Evolutionary conservation across 768 basidiomycete species (phyloP), one percentile per base, ranked within the genome.

Genomic region (Cystobasidium ongulense): DNA sequence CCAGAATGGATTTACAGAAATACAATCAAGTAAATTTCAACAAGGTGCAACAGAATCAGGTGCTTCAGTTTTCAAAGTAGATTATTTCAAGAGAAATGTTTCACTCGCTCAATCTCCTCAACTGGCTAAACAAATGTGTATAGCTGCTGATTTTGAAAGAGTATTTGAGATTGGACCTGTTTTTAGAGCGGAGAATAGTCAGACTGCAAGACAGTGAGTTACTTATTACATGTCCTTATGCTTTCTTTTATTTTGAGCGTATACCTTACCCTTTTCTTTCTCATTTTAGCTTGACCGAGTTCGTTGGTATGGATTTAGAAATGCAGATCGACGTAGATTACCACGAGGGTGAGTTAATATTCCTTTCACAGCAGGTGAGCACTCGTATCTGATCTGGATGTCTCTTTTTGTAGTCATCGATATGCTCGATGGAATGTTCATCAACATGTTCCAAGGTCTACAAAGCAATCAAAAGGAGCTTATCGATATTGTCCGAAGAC

Each of bases 281-380:
- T 13, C 17, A 29, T 35, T 46, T 66, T 38, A 71, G 68, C 41
- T 59, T 98, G 83, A 97, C 95, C 15, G 95, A 98, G 81, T 98
- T 96, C 82, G 89, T 92, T 75, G 95, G 95, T 36, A 88, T 98
- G 76, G 95, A 98, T 89, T 85, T 98, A 76, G 95, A 98, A 82
- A 98, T 98, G 95, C 85, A 88, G 2, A 92, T 98, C 76, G 93
- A 98, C 81, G 92, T 96, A 80, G 92, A 96, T 80, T 98, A 97
- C 79, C 92, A 97, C 81, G 95, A 98, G 82, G 65, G 65, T 52
- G n/a, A 67, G 65, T 50, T 43, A 36, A 8, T n/a, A 5, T 50
- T 10, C 25, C 5, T 46, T 4, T 23, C 39, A 10, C 31, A 39
- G 36, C 23, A 25, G n/a, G n/a, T n/a, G n/a, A n/a, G 13, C 64